phyloP scores from a whole-genome alignment of 2,329 filamentous ascomycete species.

The Helotiales sp. region DNA sequence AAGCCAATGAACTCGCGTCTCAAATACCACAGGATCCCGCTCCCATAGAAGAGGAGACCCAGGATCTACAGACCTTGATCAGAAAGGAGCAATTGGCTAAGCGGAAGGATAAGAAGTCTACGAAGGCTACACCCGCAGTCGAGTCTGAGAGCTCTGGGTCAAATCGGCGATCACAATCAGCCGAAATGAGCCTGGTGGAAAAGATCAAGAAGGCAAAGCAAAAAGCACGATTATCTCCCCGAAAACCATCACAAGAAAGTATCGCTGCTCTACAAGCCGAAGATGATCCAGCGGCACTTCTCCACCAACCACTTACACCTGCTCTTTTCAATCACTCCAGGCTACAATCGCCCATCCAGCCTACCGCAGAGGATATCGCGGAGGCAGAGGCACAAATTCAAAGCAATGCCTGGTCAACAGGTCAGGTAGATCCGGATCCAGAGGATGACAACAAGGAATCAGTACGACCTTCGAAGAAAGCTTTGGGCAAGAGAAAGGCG shows the following conservation, averaged over 20 bases:
- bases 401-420: background rate
- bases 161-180: background rate
- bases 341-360: background rate
- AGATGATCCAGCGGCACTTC: background rate
- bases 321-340: background rate
- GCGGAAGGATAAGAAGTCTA: background rate
- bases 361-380: conserved; percentile 4
- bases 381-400: conserved; percentile 4
- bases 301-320: conserved; percentile 10
- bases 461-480: conserved; percentile 31
- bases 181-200: background rate
- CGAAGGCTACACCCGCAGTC: background rate
- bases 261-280: conserved; percentile 10
- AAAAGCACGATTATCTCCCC: background rate
- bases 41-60: conserved; percentile 9
- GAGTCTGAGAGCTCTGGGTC: background rate
- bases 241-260: background rate
- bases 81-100: conserved; percentile 10
- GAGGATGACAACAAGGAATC: conserved; percentile 16
- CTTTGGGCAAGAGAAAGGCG: conserved; percentile 37
- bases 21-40: background rate
- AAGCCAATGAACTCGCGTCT: background rate
- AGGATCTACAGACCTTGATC: conserved; percentile 6
- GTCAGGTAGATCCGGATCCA: background rate
- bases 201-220: conserved; percentile 11